These are phyloP conservation scores for Stropharia rugosoannulata DNA, from an alignment of 768 basidiomycete genomes.

Conservation along the genomic window DNA sequence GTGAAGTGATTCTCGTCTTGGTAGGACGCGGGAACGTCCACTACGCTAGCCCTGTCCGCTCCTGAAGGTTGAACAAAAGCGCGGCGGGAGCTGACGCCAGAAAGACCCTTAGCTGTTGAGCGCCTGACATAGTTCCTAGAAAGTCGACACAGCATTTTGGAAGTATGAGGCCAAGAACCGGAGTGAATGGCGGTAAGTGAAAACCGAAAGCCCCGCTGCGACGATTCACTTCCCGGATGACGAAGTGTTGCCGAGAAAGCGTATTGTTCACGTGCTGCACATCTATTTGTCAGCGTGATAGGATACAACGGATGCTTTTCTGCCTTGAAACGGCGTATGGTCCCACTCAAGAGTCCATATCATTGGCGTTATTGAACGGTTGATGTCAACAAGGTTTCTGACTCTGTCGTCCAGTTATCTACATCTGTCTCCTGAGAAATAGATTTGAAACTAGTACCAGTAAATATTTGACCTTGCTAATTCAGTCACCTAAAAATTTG, in stretches of 20 bases:
- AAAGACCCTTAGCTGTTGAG: constrained; percentile 24
- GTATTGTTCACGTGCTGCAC: background rate
- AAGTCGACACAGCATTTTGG: constrained; percentile 59
- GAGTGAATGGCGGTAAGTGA: constrained; percentile 1
- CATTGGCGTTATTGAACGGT: too few species aligned
- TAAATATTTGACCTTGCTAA: too few species aligned
- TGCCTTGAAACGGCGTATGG: too few species aligned
- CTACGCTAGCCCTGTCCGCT: constrained; percentile 79
- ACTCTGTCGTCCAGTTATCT: too few species aligned
- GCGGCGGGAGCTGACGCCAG: constrained; percentile 38
- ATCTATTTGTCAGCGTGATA: too few species aligned
- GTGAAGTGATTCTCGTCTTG: constrained; percentile 68
- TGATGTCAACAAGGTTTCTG: too few species aligned
- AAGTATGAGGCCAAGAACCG: constrained; percentile 3
- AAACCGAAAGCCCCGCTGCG: constrained; percentile 8
- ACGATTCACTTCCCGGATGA: constrained; percentile 9
- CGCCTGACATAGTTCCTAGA: constrained; percentile 39
- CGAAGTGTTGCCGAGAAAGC: constrained; percentile 3
- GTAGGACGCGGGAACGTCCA: constrained; percentile 77
- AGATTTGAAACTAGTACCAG: too few species aligned
- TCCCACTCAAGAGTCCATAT: too few species aligned
- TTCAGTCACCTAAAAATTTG: too few species aligned
- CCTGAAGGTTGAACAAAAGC: constrained; percentile 79
- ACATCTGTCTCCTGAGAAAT: too few species aligned
- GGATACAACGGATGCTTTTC: too few species aligned